phyloP scores from a whole-genome alignment of 192 early-diverging fungal genomes.

The Chytriomyces sp. region DNA sequence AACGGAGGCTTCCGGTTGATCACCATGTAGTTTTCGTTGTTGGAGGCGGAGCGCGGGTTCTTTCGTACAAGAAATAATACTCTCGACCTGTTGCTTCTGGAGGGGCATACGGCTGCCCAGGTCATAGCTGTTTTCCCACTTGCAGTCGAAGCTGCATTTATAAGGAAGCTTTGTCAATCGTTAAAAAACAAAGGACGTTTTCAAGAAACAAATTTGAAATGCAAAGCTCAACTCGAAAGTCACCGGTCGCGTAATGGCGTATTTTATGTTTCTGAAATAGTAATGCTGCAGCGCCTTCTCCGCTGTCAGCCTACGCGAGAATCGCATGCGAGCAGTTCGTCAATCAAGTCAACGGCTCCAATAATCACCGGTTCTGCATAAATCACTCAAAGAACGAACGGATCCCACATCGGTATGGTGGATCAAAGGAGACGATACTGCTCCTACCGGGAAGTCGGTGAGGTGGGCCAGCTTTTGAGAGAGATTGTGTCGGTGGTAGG shows the following conservation, averaged over 20 bases:
- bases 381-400: slow-evolving; percentile 40
- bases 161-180: too few species aligned
- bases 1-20: too few species aligned
- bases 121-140: slow-evolving; percentile 33
- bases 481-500: slow-evolving; percentile 60
- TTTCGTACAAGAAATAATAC: neutral
- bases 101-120: slow-evolving; percentile 8
- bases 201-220: too few species aligned
- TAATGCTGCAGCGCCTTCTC: slow-evolving; percentile 40
- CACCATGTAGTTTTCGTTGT: neutral
- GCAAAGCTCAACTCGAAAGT: slow-evolving; percentile 12
- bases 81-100: neutral
- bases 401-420: slow-evolving; percentile 39
- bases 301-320: slow-evolving; percentile 39
- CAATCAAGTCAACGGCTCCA: slow-evolving; percentile 44
- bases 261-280: slow-evolving; percentile 36
- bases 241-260: neutral
- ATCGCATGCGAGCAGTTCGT: slow-evolving; percentile 36
- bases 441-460: slow-evolving; percentile 64
- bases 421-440: slow-evolving; percentile 56
- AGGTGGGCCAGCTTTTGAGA: slow-evolving; percentile 67
- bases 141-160: slow-evolving; percentile 22
- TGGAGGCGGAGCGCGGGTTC: neutral
- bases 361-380: slow-evolving; percentile 33
- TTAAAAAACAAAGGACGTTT: too few species aligned